Evolutionary conservation across 805 yeast genomes (phyloP), one percentile per base, ranked within the genome.

Genomic region (Blastobotrys attinorum): DNA sequence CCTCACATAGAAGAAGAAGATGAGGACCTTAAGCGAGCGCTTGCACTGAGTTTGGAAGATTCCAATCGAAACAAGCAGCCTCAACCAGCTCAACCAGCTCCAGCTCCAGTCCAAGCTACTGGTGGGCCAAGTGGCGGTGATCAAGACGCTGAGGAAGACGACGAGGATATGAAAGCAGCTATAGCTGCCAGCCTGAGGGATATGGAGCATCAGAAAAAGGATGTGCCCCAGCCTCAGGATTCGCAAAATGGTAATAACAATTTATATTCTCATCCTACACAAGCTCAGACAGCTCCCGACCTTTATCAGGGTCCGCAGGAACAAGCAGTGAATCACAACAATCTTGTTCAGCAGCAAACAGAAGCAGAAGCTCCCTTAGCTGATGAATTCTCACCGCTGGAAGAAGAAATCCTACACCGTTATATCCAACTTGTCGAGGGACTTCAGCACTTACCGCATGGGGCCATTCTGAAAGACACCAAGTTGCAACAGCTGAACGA

Each of bases 161-260:
- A 88, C 56, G 90, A 82, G 31, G 96, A 87, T 31, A 75, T 90
- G 79, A 84, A 79, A 59, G 95, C 92, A 0, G 98, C 97, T 0
- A 90, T 92, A 46, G 95, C 83, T 13, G 96, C 96, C 0, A 86
- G 96, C 61, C 69, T 92, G 48, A 72, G 72, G 42, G 97, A 89
- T 46, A 71, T 83, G 58, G 76, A 82, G 50, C 59, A 57, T 25
- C 64, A 54, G 13, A 27, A 35, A 10, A 37, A 42, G 15, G 18
- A 15, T 15, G 29, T 11, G 7, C 22, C 36, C n/a, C 43, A 0
- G 23, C 46, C 34, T 13, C n/a, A n/a, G n/a, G 29, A 15, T 36
- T 37, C 29, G 25, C 39, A 23, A 31, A 21, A 21, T 3, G 17
- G 22, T 37, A 37, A 43, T 18, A 44, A 35, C 21, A 66, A 58